Percentiles rank a stretch among this genome's conserved stretches.
Evolutionary conservation across 1,284 basidiomycete genomes (phyloP).

Genomic region (Coniophora puteana): DNA sequence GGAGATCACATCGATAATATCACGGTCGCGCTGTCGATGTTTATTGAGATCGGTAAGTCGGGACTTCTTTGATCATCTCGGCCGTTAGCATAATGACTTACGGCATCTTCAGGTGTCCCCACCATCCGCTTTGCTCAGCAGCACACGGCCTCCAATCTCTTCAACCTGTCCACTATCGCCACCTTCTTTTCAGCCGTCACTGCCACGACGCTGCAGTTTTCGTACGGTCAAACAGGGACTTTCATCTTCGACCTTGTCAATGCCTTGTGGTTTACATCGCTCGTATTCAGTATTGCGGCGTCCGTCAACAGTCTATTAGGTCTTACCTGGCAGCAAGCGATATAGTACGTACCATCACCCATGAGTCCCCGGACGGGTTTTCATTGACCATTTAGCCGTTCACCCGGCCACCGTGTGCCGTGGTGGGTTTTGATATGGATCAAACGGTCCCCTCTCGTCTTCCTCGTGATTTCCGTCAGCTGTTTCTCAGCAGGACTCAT

Average conservation of each 20-base stretch:
- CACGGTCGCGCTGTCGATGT: constrained; percentile 44
- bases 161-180: constrained; percentile 55
- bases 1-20: constrained; percentile 54
- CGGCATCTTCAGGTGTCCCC: constrained; percentile 44
- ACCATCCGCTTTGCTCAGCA: constrained; percentile 59
- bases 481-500: constrained; percentile 54
- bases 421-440: constrained; percentile 56
- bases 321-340: constrained; percentile 57
- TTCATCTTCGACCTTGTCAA: constrained; percentile 43
- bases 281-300: constrained; percentile 59
- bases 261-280: constrained; percentile 57
- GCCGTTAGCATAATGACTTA: constrained; percentile 17
- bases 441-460: constrained; percentile 51
- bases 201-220: constrained; percentile 52
- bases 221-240: constrained; percentile 29
- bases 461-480: constrained; percentile 55
- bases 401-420: constrained; percentile 52
- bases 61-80: constrained; percentile 13
- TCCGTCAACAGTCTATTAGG: constrained; percentile 58
- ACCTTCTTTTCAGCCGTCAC: constrained; percentile 63
- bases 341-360: constrained; percentile 43
- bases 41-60: constrained; percentile 50
- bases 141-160: constrained; percentile 46
- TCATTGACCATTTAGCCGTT: constrained; percentile 40
- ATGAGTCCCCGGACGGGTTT: constrained; percentile 5